Evolutionary conservation across 805 yeast species (phyloP).

Genomic region (Kuraishia cidri): DNA sequence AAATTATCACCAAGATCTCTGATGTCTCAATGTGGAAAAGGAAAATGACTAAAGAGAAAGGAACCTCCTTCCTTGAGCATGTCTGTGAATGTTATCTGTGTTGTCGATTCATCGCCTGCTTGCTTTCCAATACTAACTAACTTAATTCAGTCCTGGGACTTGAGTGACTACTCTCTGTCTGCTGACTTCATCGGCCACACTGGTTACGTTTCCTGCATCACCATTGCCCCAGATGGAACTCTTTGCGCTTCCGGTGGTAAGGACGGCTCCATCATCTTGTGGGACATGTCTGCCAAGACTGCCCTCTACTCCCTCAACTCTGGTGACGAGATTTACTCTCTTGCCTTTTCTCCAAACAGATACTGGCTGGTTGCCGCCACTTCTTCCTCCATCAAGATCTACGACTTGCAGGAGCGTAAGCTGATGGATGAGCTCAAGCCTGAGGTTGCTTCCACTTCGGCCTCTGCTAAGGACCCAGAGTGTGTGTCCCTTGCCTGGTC

Average conservation of each 20-base stretch:
- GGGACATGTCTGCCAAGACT: slow-evolving; percentile 86
- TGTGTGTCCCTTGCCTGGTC: slow-evolving; percentile 99
- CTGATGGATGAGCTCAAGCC: slow-evolving; percentile 97
- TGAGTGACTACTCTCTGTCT: slow-evolving; percentile 71
- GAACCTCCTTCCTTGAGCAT: too few species aligned
- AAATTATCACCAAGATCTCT: slow-evolving; percentile 98
- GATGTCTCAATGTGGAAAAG: too few species aligned
- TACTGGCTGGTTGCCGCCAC: slow-evolving; percentile 99
- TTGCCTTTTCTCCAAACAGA: slow-evolving; percentile 99
- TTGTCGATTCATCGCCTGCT: background rate
- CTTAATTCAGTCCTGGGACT: slow-evolving; percentile 79
- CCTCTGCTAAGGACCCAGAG: slow-evolving; percentile 94
- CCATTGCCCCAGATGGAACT: slow-evolving; percentile 99
- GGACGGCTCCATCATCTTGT: slow-evolving; percentile 97
- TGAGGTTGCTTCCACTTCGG: slow-evolving; percentile 79
- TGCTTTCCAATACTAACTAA: slow-evolving; percentile 3
- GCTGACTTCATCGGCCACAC: slow-evolving; percentile 99
- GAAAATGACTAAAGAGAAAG: too few species aligned
- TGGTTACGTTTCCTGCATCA: slow-evolving; percentile 95
- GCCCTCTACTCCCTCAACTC: slow-evolving; percentile 91
- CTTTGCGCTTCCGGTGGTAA: slow-evolving; percentile 99
- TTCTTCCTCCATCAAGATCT: slow-evolving; percentile 94
- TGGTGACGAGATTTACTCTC: slow-evolving; percentile 94
- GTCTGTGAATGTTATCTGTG: background rate
- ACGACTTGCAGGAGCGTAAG: slow-evolving; percentile 91